These are phyloP conservation scores for Ampelomyces quisqualis DNA, from an alignment of 2,329 filamentous ascomycete species.

Conservation along the genomic window DNA sequence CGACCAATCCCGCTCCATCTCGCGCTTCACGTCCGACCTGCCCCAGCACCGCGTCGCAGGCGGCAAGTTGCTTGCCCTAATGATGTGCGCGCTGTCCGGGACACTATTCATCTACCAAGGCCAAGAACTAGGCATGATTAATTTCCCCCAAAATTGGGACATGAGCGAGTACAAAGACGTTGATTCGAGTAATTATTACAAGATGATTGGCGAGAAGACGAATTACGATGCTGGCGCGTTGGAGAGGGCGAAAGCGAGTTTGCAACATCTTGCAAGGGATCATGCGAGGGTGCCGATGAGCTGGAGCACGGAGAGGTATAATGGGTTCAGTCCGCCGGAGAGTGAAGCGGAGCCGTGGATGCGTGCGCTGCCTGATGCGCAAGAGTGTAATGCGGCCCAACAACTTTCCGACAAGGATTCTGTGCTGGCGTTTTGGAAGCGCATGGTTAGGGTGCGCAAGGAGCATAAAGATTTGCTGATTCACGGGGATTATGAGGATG, in stretches of 20 bases:
- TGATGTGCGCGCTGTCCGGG: conserved; percentile 52
- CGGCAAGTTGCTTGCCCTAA: conserved; percentile 51
- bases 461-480: conserved; percentile 60
- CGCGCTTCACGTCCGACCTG: conserved; percentile 51
- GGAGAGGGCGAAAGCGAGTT: conserved; percentile 51
- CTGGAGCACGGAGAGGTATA: conserved; percentile 59
- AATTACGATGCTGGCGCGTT: conserved; percentile 41
- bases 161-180: conserved; percentile 54
- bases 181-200: conserved; percentile 57
- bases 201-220: conserved; percentile 34
- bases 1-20: conserved; percentile 54
- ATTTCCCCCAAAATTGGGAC: conserved; percentile 48
- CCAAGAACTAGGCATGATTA: conserved; percentile 55
- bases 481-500: conserved; percentile 59
- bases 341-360: conserved; percentile 59
- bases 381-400: conserved; percentile 57
- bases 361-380: conserved; percentile 58
- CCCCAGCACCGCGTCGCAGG: conserved; percentile 49
- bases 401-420: conserved; percentile 50
- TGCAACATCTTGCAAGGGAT: conserved; percentile 64
- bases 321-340: conserved; percentile 59
- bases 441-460: conserved; percentile 57
- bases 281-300: conserved; percentile 69
- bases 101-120: conserved; percentile 55
- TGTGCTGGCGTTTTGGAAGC: conserved; percentile 63